Evolutionary conservation across 306 rosid genomes (phyloP).

Genomic region (Benincasa hispida): DNA sequence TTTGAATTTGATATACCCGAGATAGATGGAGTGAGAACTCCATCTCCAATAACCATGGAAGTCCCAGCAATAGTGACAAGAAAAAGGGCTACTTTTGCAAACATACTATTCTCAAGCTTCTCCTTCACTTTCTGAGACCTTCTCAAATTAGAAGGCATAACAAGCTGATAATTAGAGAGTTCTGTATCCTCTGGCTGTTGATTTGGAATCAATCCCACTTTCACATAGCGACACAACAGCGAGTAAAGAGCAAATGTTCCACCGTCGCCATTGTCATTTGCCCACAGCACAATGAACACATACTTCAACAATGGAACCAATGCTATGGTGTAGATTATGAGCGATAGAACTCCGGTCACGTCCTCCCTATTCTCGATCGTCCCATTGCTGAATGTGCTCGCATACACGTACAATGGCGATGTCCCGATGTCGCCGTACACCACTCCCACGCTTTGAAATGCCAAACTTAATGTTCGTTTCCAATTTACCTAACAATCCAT

Average conservation of each 20-base stretch:
- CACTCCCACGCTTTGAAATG: constrained; percentile 75
- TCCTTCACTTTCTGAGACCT: constrained; percentile 29
- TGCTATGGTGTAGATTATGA: constrained; percentile 60
- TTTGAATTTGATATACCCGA: constrained; percentile 35
- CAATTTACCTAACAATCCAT: constrained; percentile 16
- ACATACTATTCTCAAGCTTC: constrained; percentile 28
- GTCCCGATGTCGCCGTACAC: constrained; percentile 90
- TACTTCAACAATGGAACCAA: constrained; percentile 58
- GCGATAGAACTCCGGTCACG: constrained; percentile 46
- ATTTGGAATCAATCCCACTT: constrained; percentile 48
- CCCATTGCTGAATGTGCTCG: constrained; percentile 25
- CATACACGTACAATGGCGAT: constrained; percentile 65
- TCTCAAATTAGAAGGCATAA: constrained; percentile 26
- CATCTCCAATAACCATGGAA: constrained; percentile 77
- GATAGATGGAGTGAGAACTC: constrained; percentile 70
- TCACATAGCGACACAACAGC: constrained; percentile 36
- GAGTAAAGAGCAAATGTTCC: constrained; percentile 76
- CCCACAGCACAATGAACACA: constrained; percentile 59
- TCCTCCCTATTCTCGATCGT: constrained; percentile 28
- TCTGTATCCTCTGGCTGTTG: constrained; percentile 62
- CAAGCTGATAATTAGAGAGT: constrained; percentile 43
- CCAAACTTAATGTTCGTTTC: constrained; percentile 39
- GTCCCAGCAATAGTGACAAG: constrained; percentile 49
- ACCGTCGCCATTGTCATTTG: constrained; percentile 80
- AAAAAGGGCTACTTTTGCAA: constrained; percentile 25